Percentiles rank a stretch among this genome's conserved stretches.
phyloP scores from a whole-genome alignment of 2,329 filamentous ascomycete genomes.

The Sporothrix dimorphospora region DNA sequence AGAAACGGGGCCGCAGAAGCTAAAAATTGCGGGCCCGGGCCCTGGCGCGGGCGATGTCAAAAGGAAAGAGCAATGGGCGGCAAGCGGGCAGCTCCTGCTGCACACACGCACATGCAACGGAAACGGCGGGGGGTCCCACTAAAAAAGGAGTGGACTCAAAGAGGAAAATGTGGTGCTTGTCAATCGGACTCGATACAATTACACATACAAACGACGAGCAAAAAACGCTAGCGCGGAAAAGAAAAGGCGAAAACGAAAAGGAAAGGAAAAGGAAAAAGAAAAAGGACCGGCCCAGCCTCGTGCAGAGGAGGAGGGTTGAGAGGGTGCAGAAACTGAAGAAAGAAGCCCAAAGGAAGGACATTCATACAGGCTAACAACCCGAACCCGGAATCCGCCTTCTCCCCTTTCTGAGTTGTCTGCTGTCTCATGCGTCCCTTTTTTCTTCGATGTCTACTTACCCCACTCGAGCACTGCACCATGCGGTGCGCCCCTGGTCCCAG shows the following conservation, averaged over 20 bases:
- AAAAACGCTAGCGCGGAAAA: slow-evolving; percentile 2
- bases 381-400: slow-evolving; percentile 20
- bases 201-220: slow-evolving; percentile 26
- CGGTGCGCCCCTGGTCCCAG: neutral
- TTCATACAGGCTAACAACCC: neutral
- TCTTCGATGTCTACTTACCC: neutral
- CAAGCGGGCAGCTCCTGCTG: neutral
- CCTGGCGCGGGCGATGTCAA: neutral
- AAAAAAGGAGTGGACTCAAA: neutral
- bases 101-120: neutral
- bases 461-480: neutral
- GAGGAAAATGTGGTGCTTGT: neutral
- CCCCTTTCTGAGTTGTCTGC: neutral
- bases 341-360: neutral
- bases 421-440: too few relatives aligned
- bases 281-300: slow-evolving; percentile 17
- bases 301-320: too few relatives aligned
- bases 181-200: slow-evolving; percentile 19
- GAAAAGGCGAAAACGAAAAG: neutral
- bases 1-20: neutral
- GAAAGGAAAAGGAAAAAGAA: neutral
- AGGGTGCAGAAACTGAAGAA: neutral
- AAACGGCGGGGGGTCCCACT: neutral
- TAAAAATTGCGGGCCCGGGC: neutral
- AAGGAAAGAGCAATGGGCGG: neutral